Evolutionary conservation across 2,329 filamentous ascomycete species (phyloP).

Genomic region (Colletotrichum tabaci): DNA sequence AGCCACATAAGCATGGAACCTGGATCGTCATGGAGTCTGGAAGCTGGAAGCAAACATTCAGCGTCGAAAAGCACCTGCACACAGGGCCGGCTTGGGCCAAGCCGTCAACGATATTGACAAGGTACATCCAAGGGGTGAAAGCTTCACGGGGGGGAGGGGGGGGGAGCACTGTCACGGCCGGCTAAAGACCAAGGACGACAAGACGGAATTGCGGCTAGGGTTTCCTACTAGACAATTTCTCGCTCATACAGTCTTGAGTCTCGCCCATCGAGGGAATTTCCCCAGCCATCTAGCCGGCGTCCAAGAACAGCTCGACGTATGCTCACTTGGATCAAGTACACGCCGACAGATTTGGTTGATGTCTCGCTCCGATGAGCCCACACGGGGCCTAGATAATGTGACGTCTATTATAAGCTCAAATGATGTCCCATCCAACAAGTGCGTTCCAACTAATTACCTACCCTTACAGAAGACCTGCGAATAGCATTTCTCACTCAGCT

Average conservation of each 20-base stretch:
- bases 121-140: neutral
- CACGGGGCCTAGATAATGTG: conserved; percentile 30
- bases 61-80: conserved; percentile 6
- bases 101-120: conserved; percentile 16
- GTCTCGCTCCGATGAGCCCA: conserved; percentile 21
- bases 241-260: neutral
- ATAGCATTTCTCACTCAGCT: neutral
- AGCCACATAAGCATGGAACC: conserved; percentile 19
- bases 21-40: neutral
- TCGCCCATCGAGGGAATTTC: conserved; percentile 16
- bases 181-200: conserved; percentile 5
- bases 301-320: neutral
- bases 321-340: neutral
- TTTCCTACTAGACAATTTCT: conserved; percentile 1
- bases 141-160: neutral
- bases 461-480: conserved; percentile 17
- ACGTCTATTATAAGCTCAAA: conserved; percentile 18
- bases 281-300: neutral
- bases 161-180: conserved; percentile 16
- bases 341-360: neutral
- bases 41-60: conserved; percentile 19
- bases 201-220: conserved; percentile 29
- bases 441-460: conserved; percentile 19
- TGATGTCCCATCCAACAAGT: conserved; percentile 2
- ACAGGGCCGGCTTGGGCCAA: conserved; percentile 16